phyloP scores from a whole-genome alignment of 192 early-diverging fungal species.

The Oehlia diaphana region DNA sequence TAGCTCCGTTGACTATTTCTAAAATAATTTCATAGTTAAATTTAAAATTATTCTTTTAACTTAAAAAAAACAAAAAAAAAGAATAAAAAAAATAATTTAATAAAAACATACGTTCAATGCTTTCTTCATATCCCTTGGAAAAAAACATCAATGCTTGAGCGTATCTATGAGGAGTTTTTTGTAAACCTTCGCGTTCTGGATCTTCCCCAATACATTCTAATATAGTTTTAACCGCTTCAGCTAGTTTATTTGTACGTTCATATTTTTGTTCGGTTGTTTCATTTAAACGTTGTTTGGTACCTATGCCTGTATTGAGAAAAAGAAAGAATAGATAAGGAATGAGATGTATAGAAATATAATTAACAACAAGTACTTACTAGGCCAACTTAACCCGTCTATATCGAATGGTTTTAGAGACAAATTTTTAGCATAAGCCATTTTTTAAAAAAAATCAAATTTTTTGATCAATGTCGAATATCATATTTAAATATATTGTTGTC shows the following conservation, averaged over 20 bases:
- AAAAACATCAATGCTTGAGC: constrained; percentile 98
- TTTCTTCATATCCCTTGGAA: constrained; percentile 97
- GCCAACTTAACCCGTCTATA: constrained; percentile 77
- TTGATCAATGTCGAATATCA: too few species aligned
- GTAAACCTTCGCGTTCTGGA: constrained; percentile 87
- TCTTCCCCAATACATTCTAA: constrained; percentile 95
- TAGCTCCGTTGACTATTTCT: constrained; percentile 91
- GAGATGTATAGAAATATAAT: neutral
- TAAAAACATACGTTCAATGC: constrained; percentile 59
- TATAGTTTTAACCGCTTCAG: constrained; percentile 84
- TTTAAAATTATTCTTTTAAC: neutral
- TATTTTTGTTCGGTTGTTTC: constrained; percentile 76
- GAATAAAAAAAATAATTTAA: neutral
- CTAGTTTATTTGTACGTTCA: constrained; percentile 72
- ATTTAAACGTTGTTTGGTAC: constrained; percentile 74
- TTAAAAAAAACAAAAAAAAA: neutral
- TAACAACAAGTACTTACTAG: constrained; percentile 57
- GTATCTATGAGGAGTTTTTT: constrained; percentile 95
- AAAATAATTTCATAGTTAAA: constrained; percentile 4
- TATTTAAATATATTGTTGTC: too few species aligned
- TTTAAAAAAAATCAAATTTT: neutral
- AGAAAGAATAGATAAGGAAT: neutral
- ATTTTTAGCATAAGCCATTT: neutral
- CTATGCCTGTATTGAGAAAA: constrained; percentile 56
- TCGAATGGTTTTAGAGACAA: constrained; percentile 49